phyloP scores from a whole-genome alignment of 805 yeast genomes.

The Pichia paraexigua region DNA sequence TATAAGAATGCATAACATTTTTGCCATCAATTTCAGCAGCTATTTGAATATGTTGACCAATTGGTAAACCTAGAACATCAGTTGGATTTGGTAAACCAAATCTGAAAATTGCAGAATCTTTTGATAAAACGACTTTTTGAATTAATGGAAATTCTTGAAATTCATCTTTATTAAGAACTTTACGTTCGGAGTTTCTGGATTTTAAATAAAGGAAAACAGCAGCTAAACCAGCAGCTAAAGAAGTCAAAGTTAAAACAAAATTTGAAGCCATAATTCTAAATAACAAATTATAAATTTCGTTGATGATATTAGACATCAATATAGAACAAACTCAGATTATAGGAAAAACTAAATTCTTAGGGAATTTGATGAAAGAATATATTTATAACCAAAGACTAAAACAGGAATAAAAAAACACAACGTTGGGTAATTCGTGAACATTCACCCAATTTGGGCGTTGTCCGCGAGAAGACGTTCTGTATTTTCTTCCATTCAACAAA shows the following conservation, averaged over 20 bases:
- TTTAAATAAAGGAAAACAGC: constrained; percentile 16
- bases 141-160: constrained; percentile 76
- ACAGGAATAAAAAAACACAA: neutral
- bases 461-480: neutral
- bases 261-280: neutral
- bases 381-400: neutral
- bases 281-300: no score
- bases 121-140: constrained; percentile 65
- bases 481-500: no score
- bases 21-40: constrained; percentile 70
- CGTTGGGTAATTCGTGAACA: neutral
- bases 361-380: neutral
- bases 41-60: constrained; percentile 89
- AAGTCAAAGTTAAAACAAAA: neutral
- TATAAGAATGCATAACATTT: constrained; percentile 78
- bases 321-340: neutral
- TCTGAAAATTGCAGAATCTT: constrained; percentile 76
- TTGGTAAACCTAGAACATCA: constrained; percentile 78
- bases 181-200: constrained; percentile 23
- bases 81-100: constrained; percentile 71
- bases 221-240: constrained; percentile 2
- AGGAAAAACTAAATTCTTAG: neutral
- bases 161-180: constrained; percentile 51
- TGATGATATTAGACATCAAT: neutral
- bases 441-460: neutral